A percentile compares a stretch with the other conserved stretches of the same genome.
phyloP scores from a whole-genome alignment of 495 filamentous ascomycete genomes.

The Aspergillus bridgeri region DNA sequence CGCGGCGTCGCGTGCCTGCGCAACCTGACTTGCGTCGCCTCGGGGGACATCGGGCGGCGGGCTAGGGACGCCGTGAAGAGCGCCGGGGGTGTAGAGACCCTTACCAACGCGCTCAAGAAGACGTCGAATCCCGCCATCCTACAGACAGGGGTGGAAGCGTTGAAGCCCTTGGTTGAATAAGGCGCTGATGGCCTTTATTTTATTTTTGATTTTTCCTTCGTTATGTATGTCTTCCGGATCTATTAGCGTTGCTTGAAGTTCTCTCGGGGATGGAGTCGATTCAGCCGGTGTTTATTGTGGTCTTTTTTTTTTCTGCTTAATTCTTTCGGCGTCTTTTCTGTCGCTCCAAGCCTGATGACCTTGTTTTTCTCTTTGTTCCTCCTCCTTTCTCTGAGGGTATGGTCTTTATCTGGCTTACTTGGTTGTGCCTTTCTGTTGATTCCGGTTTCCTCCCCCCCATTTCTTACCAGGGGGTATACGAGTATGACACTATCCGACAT shows the following conservation, averaged over 20 bases:
- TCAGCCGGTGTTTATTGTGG: background rate
- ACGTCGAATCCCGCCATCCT: conserved; percentile 61
- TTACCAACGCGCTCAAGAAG: conserved; percentile 63
- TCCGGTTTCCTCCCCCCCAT: background rate
- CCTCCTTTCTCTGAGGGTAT: background rate
- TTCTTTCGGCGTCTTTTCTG: background rate
- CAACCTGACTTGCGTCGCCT: conserved; percentile 40
- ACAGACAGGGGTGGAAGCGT: conserved; percentile 57
- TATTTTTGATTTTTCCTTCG: background rate
- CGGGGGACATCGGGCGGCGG: conserved; percentile 39
- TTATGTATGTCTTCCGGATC: background rate
- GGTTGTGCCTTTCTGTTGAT: background rate
- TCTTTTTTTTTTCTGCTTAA: background rate
- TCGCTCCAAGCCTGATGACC: too few species aligned
- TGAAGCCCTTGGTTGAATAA: conserved; percentile 52
- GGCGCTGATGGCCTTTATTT: background rate
- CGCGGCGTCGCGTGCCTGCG: conserved; percentile 73
- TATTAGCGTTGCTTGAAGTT: background rate
- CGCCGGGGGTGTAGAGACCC: conserved; percentile 53
- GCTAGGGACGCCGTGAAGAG: conserved; percentile 37
- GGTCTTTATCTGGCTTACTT: background rate
- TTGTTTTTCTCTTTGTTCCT: background rate
- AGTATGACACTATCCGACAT: too few species aligned
- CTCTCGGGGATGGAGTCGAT: background rate
- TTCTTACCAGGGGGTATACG: background rate